Evolutionary conservation across 1,284 basidiomycete species (phyloP).

Genomic region (Athelia sp.): DNA sequence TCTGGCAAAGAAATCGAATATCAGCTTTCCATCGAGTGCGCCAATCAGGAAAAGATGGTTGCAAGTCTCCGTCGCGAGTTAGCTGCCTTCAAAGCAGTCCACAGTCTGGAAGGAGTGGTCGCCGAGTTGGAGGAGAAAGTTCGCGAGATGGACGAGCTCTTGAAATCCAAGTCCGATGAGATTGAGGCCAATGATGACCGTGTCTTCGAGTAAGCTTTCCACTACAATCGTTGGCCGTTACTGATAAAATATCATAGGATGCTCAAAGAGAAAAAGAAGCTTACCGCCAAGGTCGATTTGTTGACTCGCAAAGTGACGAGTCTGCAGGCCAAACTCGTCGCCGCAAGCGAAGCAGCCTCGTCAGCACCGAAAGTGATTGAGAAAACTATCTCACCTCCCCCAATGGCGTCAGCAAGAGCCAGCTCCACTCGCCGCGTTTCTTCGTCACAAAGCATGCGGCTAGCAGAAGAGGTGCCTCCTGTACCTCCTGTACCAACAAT

Average conservation of each 20-base stretch:
- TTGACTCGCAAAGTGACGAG: constrained; percentile 66
- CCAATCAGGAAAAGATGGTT: constrained; percentile 61
- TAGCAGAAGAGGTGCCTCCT: constrained; percentile 8
- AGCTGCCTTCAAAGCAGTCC: constrained; percentile 42
- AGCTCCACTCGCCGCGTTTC: constrained; percentile 14
- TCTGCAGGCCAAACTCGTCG: constrained; percentile 59
- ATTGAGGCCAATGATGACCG: constrained; percentile 80
- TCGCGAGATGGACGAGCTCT: constrained; percentile 65
- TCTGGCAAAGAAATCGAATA: constrained; percentile 56
- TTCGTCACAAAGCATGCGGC: constrained; percentile 7
- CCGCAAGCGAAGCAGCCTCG: constrained; percentile 31
- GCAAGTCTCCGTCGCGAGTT: constrained; percentile 53
- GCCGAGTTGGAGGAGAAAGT: constrained; percentile 63
- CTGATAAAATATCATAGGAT: constrained; percentile 37
- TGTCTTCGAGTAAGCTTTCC: constrained; percentile 60
- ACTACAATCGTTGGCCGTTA: constrained; percentile 2
- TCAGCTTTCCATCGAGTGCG: constrained; percentile 53
- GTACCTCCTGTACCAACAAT: constrained; percentile 8
- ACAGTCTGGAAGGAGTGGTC: constrained; percentile 49
- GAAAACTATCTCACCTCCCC: neutral
- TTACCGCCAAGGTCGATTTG: constrained; percentile 60
- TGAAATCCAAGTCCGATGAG: constrained; percentile 65
- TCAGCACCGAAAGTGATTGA: constrained; percentile 1
- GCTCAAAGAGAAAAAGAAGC: constrained; percentile 74
- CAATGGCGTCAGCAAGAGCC: constrained; percentile 7